Evolutionary conservation across 306 rosid species (phyloP).

Genomic region (Coriaria nepalensis): DNA sequence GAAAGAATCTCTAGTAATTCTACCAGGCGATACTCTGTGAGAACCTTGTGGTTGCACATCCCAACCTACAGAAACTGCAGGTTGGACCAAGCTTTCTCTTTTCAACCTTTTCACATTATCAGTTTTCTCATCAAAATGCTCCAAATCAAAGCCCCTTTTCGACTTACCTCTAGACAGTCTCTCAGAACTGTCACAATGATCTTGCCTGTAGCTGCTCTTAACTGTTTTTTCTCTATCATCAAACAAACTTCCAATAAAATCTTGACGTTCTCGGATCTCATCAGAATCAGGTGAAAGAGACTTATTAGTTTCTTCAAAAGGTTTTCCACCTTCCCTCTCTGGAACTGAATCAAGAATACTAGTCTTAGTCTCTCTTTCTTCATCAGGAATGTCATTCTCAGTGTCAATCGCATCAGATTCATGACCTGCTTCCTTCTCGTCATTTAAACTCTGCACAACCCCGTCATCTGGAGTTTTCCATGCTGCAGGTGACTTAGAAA

Average conservation of each 20-base stretch:
- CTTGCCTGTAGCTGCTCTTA: slow-evolving; percentile 39
- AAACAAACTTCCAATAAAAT: slow-evolving; percentile 54
- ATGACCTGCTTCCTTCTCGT: slow-evolving; percentile 57
- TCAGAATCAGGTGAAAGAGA: slow-evolving; percentile 35
- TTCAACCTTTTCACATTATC: slow-evolving; percentile 49
- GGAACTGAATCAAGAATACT: slow-evolving; percentile 16
- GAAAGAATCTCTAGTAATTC: slow-evolving; percentile 35
- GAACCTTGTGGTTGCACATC: slow-evolving; percentile 34
- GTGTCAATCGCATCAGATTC: slow-evolving; percentile 58
- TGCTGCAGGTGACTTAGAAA: slow-evolving; percentile 29
- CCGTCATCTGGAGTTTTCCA: slow-evolving; percentile 44
- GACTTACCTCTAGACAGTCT: slow-evolving; percentile 44
- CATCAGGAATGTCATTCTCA: slow-evolving; percentile 48
- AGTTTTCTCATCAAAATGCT: slow-evolving; percentile 34
- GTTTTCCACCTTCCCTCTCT: slow-evolving; percentile 21
- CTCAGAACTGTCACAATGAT: slow-evolving; percentile 60
- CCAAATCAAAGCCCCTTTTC: slow-evolving; percentile 48
- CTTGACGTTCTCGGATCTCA: slow-evolving; percentile 44
- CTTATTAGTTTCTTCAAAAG: slow-evolving; percentile 25
- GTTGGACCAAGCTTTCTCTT: slow-evolving; percentile 26
- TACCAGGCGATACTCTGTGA: slow-evolving; percentile 36
- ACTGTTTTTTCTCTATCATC: slow-evolving; percentile 42
- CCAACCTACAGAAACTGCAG: slow-evolving; percentile 33
- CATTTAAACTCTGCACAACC: slow-evolving; percentile 31
- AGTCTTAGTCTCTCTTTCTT: slow-evolving; percentile 35